These are phyloP conservation scores for Gastrodia elata DNA, from an alignment of 106 monocot species.

Conservation along the genomic window DNA sequence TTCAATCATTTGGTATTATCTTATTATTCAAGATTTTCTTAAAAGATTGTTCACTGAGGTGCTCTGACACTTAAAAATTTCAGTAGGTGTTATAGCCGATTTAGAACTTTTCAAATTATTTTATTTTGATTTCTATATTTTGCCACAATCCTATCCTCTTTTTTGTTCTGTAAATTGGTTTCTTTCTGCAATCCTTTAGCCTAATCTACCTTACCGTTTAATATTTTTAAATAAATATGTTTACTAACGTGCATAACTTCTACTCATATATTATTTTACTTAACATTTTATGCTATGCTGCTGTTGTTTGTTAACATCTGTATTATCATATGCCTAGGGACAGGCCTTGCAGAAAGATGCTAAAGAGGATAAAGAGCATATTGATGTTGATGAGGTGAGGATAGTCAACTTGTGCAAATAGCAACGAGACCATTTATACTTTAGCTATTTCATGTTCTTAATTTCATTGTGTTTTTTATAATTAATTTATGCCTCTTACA, in stretches of 20 bases:
- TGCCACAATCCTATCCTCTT: too few relatives aligned
- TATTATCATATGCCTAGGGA: background rate
- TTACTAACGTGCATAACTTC: background rate
- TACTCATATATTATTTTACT: background rate
- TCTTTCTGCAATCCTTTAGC: background rate
- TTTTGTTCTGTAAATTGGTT: too few relatives aligned
- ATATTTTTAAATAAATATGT: background rate
- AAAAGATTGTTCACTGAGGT: background rate
- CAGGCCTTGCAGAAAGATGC: background rate
- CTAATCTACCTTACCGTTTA: background rate
- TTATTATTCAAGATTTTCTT: background rate
- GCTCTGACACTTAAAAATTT: too few relatives aligned
- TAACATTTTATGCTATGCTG: background rate
- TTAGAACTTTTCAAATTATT: too few relatives aligned
- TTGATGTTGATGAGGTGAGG: constrained; percentile 4
- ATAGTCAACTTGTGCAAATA: background rate
- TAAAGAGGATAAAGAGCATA: background rate
- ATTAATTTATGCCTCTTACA: background rate
- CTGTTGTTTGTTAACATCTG: background rate
- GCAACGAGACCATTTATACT: background rate
- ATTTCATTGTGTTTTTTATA: background rate
- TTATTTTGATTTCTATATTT: too few relatives aligned
- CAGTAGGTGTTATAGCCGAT: too few relatives aligned
- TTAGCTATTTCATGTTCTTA: background rate
- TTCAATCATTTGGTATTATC: background rate